Evolutionary conservation across 1,284 basidiomycete species (phyloP), one percentile per base, ranked within the genome.

Genomic region (Naganishia sp.): DNA sequence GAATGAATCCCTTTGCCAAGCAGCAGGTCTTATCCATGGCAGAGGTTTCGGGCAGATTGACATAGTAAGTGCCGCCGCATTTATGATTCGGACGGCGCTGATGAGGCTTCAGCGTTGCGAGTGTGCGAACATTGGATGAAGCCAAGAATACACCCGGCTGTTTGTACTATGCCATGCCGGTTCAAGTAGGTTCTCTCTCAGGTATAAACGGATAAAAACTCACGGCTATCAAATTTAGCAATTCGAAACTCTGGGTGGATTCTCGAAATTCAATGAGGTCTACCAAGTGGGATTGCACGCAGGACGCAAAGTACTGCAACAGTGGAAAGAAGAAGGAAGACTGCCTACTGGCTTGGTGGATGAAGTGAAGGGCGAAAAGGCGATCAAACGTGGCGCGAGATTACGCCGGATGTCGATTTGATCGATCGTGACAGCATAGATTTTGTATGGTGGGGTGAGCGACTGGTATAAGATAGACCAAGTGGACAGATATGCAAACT

Each of bases 91-190:
- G n/a, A 18, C 18, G 23, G 18, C 39, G 39, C 7, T 11, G 42
- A 32, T 42, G 25, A 35, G 63, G 1, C 55, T 69, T 53, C 25
- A 95, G 93, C 79, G 95, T 97, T 1, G 95, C 95, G 68, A 94
- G 92, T 70, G 93, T 98, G 42, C 91, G 89, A 76, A 95, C 91
- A 13, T 83, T 99, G 10, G 94, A 97, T 77, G 94, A 95, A 70
- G 94, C 94, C 28, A 99, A 99, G 78, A 85, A 85, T 3, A 85
- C 89, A 5, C 89, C 89, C 6, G 90, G 90, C 0, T 94, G 92
- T 75, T 81, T 97, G 54, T 99, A 99, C 76, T 88, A 97, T 80
- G 86, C 88, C 66, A 92, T 99, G 90, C 96, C 96, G 0, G 94
- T 98, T 21, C 90, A 94, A 73, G 88, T 75, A 56, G 89, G 81